phyloP scores from a whole-genome alignment of 2,329 filamentous ascomycete genomes.

The Neofusicoccum ribis region DNA sequence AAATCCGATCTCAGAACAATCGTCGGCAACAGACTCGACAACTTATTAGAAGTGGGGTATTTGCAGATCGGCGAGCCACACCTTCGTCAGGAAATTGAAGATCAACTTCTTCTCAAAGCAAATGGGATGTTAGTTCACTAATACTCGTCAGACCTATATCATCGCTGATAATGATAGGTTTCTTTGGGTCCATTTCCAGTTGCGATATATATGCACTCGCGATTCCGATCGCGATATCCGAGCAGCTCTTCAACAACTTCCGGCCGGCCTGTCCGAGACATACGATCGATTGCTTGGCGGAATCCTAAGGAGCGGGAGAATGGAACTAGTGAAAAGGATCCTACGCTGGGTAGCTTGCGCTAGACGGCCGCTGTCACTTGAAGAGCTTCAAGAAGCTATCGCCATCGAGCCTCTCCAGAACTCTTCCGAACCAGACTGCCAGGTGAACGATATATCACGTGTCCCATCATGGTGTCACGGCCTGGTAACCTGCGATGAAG shows the following conservation, averaged over 20 bases:
- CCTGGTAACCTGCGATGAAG: conserved; percentile 36
- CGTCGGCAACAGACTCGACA: not conserved
- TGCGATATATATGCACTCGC: not conserved
- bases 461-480: conserved; percentile 37
- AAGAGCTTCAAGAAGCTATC: conserved; percentile 42
- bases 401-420: conserved; percentile 35
- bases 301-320: not conserved
- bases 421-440: conserved; percentile 26
- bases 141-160: too few relatives aligned
- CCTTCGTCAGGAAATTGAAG: not conserved
- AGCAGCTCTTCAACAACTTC: not conserved
- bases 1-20: not conserved
- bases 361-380: conserved; percentile 35
- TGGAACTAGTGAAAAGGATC: not conserved
- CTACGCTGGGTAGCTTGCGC: conserved; percentile 21
- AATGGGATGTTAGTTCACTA: not conserved
- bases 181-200: not conserved
- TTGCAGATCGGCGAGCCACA: not conserved
- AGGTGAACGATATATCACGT: conserved; percentile 30
- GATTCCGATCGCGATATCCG: not conserved
- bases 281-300: not conserved
- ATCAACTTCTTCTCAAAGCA: not conserved
- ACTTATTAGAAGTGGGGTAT: not conserved
- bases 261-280: not conserved
- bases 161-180: not conserved